Percentiles rank a stretch among this genome's conserved stretches.
Evolutionary conservation across 805 yeast species (phyloP).

Genomic region (Yamadazyma takamatsuzukensis): DNA sequence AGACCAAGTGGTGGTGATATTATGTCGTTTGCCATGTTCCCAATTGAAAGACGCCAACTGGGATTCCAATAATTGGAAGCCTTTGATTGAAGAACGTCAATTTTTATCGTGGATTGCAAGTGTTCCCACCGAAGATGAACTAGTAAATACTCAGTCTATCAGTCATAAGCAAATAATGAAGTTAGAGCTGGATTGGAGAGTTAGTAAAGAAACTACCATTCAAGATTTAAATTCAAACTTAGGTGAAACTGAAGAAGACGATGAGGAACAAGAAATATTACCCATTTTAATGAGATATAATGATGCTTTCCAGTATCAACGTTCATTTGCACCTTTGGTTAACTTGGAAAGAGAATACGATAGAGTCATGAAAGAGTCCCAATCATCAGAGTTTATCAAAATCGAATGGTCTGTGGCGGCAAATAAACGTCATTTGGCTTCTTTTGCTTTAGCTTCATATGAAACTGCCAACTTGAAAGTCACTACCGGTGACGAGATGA

Average conservation of each 20-base stretch:
- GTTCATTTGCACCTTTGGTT: constrained; percentile 79
- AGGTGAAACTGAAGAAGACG: constrained; percentile 29
- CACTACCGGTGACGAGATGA: constrained; percentile 82
- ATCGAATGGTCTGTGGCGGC: constrained; percentile 72
- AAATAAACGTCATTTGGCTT: constrained; percentile 62
- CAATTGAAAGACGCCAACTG: constrained; percentile 71
- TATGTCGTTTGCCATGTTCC: constrained; percentile 88
- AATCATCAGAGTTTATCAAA: constrained; percentile 66
- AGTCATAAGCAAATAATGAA: constrained; percentile 62
- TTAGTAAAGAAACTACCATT: constrained; percentile 67
- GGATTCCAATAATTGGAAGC: constrained; percentile 87
- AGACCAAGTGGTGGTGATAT: constrained; percentile 79
- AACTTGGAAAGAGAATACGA: constrained; percentile 81
- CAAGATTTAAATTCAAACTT: constrained; percentile 43
- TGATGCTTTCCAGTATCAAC: constrained; percentile 83
- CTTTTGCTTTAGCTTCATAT: constrained; percentile 63
- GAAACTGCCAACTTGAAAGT: constrained; percentile 65
- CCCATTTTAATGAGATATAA: constrained; percentile 75
- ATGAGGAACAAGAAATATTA: constrained; percentile 50
- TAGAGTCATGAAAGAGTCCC: constrained; percentile 68
- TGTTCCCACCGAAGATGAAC: constrained; percentile 62
- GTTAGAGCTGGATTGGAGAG: constrained; percentile 80
- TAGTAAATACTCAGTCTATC: constrained; percentile 51
- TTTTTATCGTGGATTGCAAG: constrained; percentile 80
- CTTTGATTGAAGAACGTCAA: constrained; percentile 75